Evolutionary conservation across 129 eudicot species (phyloP), one percentile per base, ranked within the genome.

Genomic region (Escallonia rubra): DNA sequence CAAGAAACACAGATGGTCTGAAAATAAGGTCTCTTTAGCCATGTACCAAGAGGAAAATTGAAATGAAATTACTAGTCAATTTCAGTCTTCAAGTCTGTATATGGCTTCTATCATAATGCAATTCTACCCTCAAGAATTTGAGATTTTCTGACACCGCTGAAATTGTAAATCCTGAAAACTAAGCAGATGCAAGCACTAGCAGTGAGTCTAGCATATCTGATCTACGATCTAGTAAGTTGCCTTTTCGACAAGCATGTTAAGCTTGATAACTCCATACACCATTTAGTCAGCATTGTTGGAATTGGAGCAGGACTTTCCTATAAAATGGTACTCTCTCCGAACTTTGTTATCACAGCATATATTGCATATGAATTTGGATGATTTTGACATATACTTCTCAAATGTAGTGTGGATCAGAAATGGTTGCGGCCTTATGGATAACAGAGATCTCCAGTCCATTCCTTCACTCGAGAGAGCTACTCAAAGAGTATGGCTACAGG

Each of bases 371-470:
- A 23, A 23, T 23, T 23, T 0, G 34, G 34, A 23, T 23, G 34
- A 23, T 23, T 23, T 23, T 23, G 12, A 14, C 55, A 11, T 50
- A 8, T 8, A 11, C 14, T 54, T 52, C 4, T 52, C n/a, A 11
- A 11, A 34, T 54, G 2, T 68, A 93, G 99, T 86, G 96, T 77
- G 96, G 96, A 67, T 84, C 99, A 73, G 96, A 93, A 76, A 84
- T 89, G 99, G 93, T 82, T 66, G 95, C 95, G 41, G 73, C 96
- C 58, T 56, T 93, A 74, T 87, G 82, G 78, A 76, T 93, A 67
- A 93, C 96, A 72, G 99, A 93, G 67, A 74, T 86, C 9, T 93
- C 99, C 3, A 89, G 95, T 72, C 99, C 99, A 82, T 84, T 89
- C 66, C 84, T 93, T 7, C 99, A 93, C 77, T 63, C 76, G 52